Conservation (phyloP, 2,329 filamentous ascomycete species). For the Neonectria ditissima region DNA sequence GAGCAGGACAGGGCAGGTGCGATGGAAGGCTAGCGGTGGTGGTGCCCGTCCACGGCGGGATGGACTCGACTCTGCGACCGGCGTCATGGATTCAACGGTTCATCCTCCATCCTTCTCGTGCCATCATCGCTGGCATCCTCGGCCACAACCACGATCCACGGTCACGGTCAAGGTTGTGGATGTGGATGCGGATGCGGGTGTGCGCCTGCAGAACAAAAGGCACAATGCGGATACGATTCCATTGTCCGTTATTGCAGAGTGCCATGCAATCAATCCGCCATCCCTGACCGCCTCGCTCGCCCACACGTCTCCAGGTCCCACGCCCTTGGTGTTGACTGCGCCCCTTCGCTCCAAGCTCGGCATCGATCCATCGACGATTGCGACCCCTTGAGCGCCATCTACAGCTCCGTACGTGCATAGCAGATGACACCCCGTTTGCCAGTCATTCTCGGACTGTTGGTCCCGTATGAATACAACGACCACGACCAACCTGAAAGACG, state of each 20-base stretch:
- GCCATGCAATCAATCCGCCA: slow-evolving; percentile 21
- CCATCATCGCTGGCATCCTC: slow-evolving; percentile 18
- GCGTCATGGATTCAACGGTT: slow-evolving; percentile 24
- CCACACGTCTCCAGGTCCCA: slow-evolving; percentile 19
- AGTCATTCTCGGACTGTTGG: slow-evolving; percentile 3
- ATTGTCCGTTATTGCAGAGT: slow-evolving; percentile 5
- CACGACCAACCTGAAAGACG: not conserved
- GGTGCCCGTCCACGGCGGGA: slow-evolving; percentile 5
- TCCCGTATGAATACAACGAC: not conserved
- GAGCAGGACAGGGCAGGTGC: not conserved
- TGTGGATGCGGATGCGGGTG: not conserved
- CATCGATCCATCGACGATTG: slow-evolving; percentile 15
- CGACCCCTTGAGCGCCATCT: slow-evolving; percentile 5
- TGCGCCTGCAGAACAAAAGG: not conserved
- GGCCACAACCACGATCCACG: slow-evolving; percentile 1
- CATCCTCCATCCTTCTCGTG: slow-evolving; percentile 27
- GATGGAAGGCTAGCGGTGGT: slow-evolving; percentile 5
- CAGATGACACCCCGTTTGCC: slow-evolving; percentile 8
- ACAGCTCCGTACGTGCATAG: too few relatives aligned
- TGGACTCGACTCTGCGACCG: slow-evolving; percentile 4
- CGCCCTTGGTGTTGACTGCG: slow-evolving; percentile 14
- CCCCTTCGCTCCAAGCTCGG: slow-evolving; percentile 27
- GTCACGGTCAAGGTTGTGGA: slow-evolving; percentile 8
- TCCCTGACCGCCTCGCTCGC: slow-evolving; percentile 14
- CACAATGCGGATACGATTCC: slow-evolving; percentile 25